Evolutionary conservation across 257 asterid genomes (phyloP).

Genomic region (Penstemon eatonii): DNA sequence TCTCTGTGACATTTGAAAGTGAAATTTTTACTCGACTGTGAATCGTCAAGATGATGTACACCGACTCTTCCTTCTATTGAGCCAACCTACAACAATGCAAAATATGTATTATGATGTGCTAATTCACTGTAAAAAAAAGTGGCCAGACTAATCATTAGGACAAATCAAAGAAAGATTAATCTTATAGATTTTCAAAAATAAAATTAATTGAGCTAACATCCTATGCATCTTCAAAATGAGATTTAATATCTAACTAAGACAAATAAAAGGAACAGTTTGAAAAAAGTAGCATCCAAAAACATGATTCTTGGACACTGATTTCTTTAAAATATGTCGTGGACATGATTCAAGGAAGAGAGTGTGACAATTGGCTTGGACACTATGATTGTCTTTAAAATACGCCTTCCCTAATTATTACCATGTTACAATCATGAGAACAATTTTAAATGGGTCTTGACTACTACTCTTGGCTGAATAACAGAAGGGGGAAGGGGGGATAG

Average conservation of each 20-base stretch:
- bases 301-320: not conserved
- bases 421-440: no score
- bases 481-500: no score
- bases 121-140: conserved; percentile 10
- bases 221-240: conserved; percentile 8
- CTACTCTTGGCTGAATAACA: no score
- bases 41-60: conserved; percentile 89
- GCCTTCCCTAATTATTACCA: not conserved
- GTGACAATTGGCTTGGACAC: not conserved
- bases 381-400: not conserved
- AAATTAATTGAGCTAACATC: not conserved
- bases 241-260: not conserved
- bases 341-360: not conserved
- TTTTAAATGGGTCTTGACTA: no score
- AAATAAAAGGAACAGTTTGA: not conserved
- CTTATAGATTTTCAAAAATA: conserved; percentile 8
- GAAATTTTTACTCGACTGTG: conserved; percentile 77
- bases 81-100: conserved; percentile 66
- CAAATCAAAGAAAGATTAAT: conserved; percentile 12
- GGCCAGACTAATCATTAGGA: conserved; percentile 1
- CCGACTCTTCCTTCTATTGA: conserved; percentile 99
- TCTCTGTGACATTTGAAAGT: conserved; percentile 99
- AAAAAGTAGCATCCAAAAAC: not conserved
- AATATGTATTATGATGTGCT: not conserved
- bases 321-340: not conserved